Percentiles rank a stretch among this genome's conserved stretches.
These are phyloP conservation scores for Cryomyces antarcticus DNA, from an alignment of 495 filamentous ascomycete species.

Conservation along the genomic window DNA sequence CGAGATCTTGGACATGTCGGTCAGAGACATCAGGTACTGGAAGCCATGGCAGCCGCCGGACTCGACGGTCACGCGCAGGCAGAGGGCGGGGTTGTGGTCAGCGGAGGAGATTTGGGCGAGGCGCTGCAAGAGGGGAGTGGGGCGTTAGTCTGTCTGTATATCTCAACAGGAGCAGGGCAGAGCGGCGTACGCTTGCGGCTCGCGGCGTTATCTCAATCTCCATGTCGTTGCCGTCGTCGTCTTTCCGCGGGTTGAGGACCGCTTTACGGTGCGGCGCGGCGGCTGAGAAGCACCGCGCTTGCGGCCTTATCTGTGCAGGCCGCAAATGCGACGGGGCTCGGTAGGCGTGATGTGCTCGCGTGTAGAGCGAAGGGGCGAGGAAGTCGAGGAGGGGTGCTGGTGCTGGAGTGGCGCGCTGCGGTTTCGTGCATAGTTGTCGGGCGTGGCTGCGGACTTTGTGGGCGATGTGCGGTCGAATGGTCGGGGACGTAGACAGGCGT, in stretches of 20 bases:
- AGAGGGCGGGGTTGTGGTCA: conserved; percentile 61
- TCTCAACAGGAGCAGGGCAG: not conserved
- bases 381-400: not conserved
- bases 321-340: not conserved
- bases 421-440: no score
- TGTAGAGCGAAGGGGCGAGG: not conserved
- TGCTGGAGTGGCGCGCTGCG: not conserved
- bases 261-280: conserved; percentile 5
- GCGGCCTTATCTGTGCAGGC: not conserved
- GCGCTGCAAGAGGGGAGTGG: conserved; percentile 24
- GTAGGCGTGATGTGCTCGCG: not conserved
- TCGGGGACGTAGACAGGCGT: not conserved
- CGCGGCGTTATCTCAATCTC: conserved; percentile 58
- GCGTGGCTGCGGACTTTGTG: no score
- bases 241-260: conserved; percentile 41
- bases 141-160: not conserved
- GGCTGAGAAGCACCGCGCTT: not conserved
- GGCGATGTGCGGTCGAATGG: not conserved
- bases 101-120: conserved; percentile 48
- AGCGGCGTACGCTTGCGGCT: conserved; percentile 47
- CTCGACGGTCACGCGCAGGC: conserved; percentile 76
- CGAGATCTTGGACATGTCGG: conserved; percentile 34
- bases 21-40: conserved; percentile 85
- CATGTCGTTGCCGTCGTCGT: conserved; percentile 69
- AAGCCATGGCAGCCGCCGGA: conserved; percentile 93